Evolutionary conservation across 331 rosid genomes (phyloP).

Genomic region (Acacia pycnantha): DNA sequence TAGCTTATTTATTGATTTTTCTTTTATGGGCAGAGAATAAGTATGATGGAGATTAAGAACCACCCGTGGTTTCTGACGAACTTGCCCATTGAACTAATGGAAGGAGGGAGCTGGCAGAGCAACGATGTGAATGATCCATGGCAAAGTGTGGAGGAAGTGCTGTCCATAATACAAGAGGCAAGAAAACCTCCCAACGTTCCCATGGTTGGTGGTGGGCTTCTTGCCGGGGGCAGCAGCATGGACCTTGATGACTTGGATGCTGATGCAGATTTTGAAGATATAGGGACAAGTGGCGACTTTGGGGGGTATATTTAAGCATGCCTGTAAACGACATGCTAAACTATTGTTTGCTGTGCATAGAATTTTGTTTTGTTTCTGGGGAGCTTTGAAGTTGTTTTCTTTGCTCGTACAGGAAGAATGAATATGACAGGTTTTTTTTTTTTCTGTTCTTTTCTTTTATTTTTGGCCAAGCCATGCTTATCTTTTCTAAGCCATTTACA

Average conservation of each 20-base stretch:
- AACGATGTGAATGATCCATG: conserved; percentile 61
- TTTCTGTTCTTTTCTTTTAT: background rate
- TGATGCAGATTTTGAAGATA: conserved; percentile 60
- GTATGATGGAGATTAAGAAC: conserved; percentile 62
- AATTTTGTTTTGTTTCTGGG: background rate
- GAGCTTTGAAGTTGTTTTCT: conserved; percentile 19
- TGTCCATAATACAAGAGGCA: conserved; percentile 69
- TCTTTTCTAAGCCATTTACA: background rate
- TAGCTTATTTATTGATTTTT: background rate
- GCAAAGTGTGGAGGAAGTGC: conserved; percentile 65
- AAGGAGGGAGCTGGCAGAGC: conserved; percentile 71
- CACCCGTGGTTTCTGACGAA: conserved; percentile 85
- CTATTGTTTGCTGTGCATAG: conserved; percentile 17
- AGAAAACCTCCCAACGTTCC: conserved; percentile 40
- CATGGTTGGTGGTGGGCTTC: conserved; percentile 45
- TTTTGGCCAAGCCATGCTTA: background rate
- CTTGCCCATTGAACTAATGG: conserved; percentile 67
- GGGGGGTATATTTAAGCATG: conserved; percentile 49
- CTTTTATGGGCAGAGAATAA: conserved; percentile 62
- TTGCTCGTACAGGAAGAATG: background rate
- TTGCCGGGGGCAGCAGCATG: conserved; percentile 60
- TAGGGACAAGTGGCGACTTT: conserved; percentile 68
- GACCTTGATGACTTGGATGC: conserved; percentile 70
- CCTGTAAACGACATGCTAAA: conserved; percentile 18
- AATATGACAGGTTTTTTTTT: background rate